phyloP scores from a whole-genome alignment of 441 rosid genomes.

The Pelargonium australe region DNA sequence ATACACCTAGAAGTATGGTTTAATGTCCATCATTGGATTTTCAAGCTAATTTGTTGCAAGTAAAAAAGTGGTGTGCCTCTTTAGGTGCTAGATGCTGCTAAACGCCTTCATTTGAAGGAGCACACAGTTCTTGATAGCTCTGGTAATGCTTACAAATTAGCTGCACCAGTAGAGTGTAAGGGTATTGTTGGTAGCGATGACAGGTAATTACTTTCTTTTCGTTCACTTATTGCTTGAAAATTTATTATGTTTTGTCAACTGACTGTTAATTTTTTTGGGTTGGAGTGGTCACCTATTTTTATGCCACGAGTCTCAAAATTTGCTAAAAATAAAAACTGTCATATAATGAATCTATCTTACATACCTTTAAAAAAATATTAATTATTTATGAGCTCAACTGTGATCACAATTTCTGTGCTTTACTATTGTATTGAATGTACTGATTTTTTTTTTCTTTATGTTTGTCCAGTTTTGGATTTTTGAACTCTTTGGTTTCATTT shows the following conservation, averaged over 20 bases:
- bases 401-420: not conserved
- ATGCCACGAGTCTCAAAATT: not conserved
- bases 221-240: conserved; percentile 4
- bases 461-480: conserved; percentile 1
- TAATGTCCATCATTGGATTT: not conserved
- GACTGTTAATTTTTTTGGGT: not conserved
- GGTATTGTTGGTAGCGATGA: conserved; percentile 99
- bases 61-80: conserved; percentile 5
- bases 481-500: not conserved
- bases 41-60: not conserved
- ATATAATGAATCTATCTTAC: not conserved
- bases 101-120: conserved; percentile 90
- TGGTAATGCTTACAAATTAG: conserved; percentile 73
- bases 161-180: conserved; percentile 99
- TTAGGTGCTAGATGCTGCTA: conserved; percentile 92
- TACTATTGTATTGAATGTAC: not conserved
- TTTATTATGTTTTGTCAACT: not conserved
- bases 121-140: conserved; percentile 86
- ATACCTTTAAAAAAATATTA: too few relatives aligned
- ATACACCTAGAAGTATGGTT: not conserved
- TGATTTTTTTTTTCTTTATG: not conserved
- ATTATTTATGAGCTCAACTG: not conserved
- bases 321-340: not conserved
- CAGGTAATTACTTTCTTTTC: conserved; percentile 40
- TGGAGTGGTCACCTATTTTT: not conserved